Evolutionary conservation across 2,329 filamentous ascomycete species (phyloP), one percentile per base, ranked within the genome.

Genomic region (Colletotrichum tamarilloi): DNA sequence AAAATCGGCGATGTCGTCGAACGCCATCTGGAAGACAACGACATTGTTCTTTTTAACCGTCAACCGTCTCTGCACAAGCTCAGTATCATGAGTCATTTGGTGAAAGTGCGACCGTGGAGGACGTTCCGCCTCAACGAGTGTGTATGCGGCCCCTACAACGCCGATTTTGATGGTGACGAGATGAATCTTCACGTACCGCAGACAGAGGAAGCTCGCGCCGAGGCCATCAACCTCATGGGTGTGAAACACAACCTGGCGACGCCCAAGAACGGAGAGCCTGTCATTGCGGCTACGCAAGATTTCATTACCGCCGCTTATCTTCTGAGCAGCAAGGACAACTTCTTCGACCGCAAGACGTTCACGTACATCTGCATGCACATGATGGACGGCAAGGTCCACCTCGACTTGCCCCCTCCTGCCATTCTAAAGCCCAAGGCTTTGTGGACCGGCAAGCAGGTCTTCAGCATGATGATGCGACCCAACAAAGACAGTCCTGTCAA

Each of bases 171-270:
- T 79, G 97, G 97, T 73, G 97, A 99, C 78, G 97, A 99, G 83
- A 99, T 99, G 97, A 99, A 99, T 78, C 85, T 99, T 60, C 97
- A 99, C 83, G 95, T 99, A 19, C 97, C 97, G 2, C 97, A 99
- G 81, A 98, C 97, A 0, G 97, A 99, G 84, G 97, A 99, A 83
- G 96, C 97, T 12, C 91, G 97, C 70, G 94, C 96, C 2, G 97
- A 99, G 83, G 97, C 97, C 0, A 97, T 97, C 78, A 95, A 96
- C 77, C 86, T 99, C 60, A 99, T 99, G 97, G 97, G 97, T 55
- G 95, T 99, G 68, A 98, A 98, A 84, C 92, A 98, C 86, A 99
- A 99, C 81, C 84, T 99, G 72, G 93, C 93, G 4, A 99, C 97
- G 0, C 97, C 97, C 1, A 98, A 98, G 83, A 98, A 98, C 84